These are phyloP conservation scores for Gossypium australe DNA, from an alignment of 345 rosid species.

Conservation along the genomic window DNA sequence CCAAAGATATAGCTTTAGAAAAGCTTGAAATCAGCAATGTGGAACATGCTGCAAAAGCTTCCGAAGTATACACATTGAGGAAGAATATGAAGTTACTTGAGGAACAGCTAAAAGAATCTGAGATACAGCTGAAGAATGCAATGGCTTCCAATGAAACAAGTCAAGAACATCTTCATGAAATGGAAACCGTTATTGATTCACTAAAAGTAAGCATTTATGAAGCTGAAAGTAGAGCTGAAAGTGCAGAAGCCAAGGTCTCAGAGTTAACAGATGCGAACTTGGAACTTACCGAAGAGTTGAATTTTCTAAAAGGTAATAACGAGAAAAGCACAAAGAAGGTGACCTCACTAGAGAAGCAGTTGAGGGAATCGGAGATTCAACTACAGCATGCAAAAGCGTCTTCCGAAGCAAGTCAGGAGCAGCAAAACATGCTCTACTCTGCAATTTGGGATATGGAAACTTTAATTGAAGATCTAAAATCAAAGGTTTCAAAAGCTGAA, in stretches of 20 bases:
- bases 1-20: conserved; percentile 42
- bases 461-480: conserved; percentile 81
- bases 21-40: conserved; percentile 41
- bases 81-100: conserved; percentile 53
- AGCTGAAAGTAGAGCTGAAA: conserved; percentile 68
- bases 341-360: conserved; percentile 75
- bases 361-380: conserved; percentile 63
- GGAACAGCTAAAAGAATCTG: conserved; percentile 46
- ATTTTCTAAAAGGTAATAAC: conserved; percentile 59
- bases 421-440: conserved; percentile 85
- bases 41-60: conserved; percentile 35
- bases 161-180: conserved; percentile 65
- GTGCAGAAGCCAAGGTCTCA: conserved; percentile 57
- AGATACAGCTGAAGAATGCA: conserved; percentile 39
- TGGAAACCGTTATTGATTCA: conserved; percentile 57
- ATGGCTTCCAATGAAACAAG: conserved; percentile 49
- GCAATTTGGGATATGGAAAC: conserved; percentile 99
- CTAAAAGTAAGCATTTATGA: conserved; percentile 59
- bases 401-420: conserved; percentile 83
- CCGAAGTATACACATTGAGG: conserved; percentile 46
- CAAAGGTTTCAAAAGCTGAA: conserved; percentile 89
- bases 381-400: conserved; percentile 66
- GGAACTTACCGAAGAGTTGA: conserved; percentile 78
- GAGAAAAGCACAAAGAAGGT: conserved; percentile 62
- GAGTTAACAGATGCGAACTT: conserved; percentile 60